Evolutionary conservation across 2,329 filamentous ascomycete species (phyloP).

Genomic region (Aureobasidium melanogenum): DNA sequence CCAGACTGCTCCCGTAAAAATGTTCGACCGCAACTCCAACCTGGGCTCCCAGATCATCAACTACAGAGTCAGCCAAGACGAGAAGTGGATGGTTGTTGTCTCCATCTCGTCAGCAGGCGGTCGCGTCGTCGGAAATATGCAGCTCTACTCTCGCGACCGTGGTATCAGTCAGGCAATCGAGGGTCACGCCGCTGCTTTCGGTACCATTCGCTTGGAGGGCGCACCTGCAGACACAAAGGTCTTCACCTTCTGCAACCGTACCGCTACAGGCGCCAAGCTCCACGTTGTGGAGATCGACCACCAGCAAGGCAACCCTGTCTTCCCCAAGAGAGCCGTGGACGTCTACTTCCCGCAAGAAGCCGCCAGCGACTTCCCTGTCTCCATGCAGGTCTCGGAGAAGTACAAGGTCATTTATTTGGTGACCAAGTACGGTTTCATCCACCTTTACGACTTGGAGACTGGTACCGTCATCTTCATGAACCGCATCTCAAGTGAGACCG

Average conservation of each 20-base stretch:
- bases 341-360: constrained; percentile 97
- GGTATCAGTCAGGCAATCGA: constrained; percentile 98
- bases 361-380: constrained; percentile 93
- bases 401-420: constrained; percentile 96
- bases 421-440: constrained; percentile 98
- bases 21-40: constrained; percentile 91
- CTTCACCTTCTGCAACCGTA: constrained; percentile 92
- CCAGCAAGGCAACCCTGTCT: constrained; percentile 75
- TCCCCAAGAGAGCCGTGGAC: constrained; percentile 92
- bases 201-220: constrained; percentile 78
- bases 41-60: constrained; percentile 98
- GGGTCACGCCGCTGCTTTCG: constrained; percentile 92
- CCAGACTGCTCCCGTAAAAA: constrained; percentile 72
- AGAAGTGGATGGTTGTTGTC: constrained; percentile 97
- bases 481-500: constrained; percentile 97
- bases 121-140: constrained; percentile 91
- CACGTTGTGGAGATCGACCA: constrained; percentile 98
- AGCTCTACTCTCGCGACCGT: constrained; percentile 91
- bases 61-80: constrained; percentile 90
- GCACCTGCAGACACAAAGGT: constrained; percentile 86
- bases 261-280: constrained; percentile 81
- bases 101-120: constrained; percentile 91
- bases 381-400: constrained; percentile 92
- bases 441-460: constrained; percentile 94
- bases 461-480: constrained; percentile 98